Evolutionary conservation across 306 rosid species (phyloP).

Genomic region (Vigna reflexopilosa): DNA sequence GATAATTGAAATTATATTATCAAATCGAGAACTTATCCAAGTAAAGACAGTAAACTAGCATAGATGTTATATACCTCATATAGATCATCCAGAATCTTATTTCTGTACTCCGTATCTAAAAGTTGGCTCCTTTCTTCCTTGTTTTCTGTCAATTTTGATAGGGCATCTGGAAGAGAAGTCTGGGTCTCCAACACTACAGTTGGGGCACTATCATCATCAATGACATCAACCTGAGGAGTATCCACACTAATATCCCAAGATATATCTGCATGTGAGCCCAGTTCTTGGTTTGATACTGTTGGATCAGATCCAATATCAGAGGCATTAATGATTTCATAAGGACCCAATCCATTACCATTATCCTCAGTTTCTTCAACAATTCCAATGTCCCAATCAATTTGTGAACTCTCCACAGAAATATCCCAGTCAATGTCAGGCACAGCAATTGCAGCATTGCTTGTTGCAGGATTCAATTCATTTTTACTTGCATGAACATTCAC

Average conservation of each 20-base stretch:
- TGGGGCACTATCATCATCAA: constrained; percentile 64
- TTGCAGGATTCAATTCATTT: constrained; percentile 51
- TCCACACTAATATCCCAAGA: constrained; percentile 93
- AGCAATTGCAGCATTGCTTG: constrained; percentile 45
- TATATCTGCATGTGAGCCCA: constrained; percentile 55
- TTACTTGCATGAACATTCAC: constrained; percentile 52
- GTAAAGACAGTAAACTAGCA: constrained; percentile 15
- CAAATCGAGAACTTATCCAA: not conserved
- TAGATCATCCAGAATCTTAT: constrained; percentile 90
- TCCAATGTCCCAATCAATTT: constrained; percentile 94
- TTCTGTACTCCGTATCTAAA: constrained; percentile 86
- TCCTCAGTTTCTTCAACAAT: constrained; percentile 80
- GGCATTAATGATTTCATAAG: constrained; percentile 88
- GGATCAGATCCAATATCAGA: constrained; percentile 64
- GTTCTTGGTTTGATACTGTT: constrained; percentile 52
- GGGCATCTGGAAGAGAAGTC: constrained; percentile 51
- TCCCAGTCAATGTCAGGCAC: constrained; percentile 88
- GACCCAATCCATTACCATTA: constrained; percentile 83
- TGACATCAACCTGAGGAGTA: constrained; percentile 74
- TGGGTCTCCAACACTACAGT: constrained; percentile 55
- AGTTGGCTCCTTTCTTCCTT: constrained; percentile 80
- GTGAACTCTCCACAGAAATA: constrained; percentile 78
- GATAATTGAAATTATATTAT: constrained; percentile 17
- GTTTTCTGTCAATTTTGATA: constrained; percentile 55
- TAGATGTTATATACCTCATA: constrained; percentile 65